phyloP scores from a whole-genome alignment of 2,329 filamentous ascomycete genomes.

The Verticillium dahliae region DNA sequence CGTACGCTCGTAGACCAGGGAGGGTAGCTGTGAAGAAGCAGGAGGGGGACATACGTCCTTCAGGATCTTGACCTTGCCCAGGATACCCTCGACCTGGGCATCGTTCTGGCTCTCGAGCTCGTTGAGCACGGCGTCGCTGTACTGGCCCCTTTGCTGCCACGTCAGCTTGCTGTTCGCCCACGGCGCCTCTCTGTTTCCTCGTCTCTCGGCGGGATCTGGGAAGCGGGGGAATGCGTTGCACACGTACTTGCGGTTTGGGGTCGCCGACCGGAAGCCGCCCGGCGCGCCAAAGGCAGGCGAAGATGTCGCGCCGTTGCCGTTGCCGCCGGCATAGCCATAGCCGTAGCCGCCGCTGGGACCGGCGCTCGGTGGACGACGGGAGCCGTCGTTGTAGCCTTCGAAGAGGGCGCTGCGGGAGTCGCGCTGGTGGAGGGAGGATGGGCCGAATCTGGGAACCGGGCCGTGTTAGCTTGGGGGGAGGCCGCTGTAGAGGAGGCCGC shows the following conservation, averaged over 20 bases:
- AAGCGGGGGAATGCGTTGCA: no score
- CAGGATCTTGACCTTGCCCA: conserved; percentile 80
- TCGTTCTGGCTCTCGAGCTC: conserved; percentile 97
- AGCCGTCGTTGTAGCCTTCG: conserved; percentile 54
- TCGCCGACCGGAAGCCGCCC: conserved; percentile 55
- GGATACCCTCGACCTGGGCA: conserved; percentile 79
- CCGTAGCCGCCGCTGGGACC: conserved; percentile 49
- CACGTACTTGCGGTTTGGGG: conserved; percentile 61
- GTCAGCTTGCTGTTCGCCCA: background rate
- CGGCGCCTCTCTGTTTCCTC: background rate
- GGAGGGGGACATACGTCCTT: conserved; percentile 61
- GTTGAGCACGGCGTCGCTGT: conserved; percentile 84
- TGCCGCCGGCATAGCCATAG: conserved; percentile 28
- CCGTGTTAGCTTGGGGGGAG: background rate
- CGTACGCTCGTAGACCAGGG: background rate
- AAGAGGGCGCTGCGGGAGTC: conserved; percentile 68
- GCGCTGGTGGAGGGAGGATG: conserved; percentile 66
- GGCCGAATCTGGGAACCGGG: conserved; percentile 45
- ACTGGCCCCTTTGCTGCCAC: conserved; percentile 62
- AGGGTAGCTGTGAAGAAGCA: conserved; percentile 2
- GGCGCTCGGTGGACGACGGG: conserved; percentile 34
- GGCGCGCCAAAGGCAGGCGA: conserved; percentile 23
- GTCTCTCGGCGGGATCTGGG: background rate
- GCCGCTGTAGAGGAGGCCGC: background rate
- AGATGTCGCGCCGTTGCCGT: conserved; percentile 1